Conservation (phyloP, 2,329 filamentous ascomycete genomes). For the Colletotrichum sp. region DNA sequence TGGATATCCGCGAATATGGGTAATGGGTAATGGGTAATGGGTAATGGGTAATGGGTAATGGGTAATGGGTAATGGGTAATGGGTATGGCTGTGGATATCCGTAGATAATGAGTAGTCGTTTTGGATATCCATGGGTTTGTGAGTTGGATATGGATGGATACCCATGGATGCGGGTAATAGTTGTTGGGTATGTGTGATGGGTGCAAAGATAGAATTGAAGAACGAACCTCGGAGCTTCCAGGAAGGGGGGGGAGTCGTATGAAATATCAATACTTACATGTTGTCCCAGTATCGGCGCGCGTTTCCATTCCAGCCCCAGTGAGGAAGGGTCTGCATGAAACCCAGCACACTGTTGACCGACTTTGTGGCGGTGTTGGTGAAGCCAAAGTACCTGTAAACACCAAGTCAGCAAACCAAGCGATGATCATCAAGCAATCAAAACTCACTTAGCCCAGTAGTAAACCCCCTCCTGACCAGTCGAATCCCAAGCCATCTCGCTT, state of each 20-base stretch:
- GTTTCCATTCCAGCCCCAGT: conserved; percentile 69
- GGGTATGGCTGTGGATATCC: too few species aligned
- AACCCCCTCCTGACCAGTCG: conserved; percentile 64
- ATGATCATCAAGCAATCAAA: not conserved
- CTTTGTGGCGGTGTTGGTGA: conserved; percentile 49
- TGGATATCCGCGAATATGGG: not conserved
- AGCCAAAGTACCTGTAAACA: conserved; percentile 48
- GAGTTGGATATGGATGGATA: too few species aligned
- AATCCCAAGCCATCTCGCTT: conserved; percentile 68
- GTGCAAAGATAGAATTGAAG: not conserved
- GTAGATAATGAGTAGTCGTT: too few species aligned
- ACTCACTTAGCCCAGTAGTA: conserved; percentile 60
- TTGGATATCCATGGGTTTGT: too few species aligned
- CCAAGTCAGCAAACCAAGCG: not conserved
- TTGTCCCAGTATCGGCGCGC: conserved; percentile 67
- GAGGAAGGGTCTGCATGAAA: conserved; percentile 60
- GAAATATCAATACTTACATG: conserved; percentile 36
- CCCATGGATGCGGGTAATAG: too few species aligned
- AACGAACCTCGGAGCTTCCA: not conserved
- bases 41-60: too few species aligned
- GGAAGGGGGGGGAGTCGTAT: not conserved
- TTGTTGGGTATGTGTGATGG: not conserved
- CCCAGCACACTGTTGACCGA: conserved; percentile 59
- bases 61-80: too few species aligned
- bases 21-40: not conserved